These are phyloP conservation scores for Gastrodia elata DNA, from an alignment of 106 monocot species.

Conservation along the genomic window DNA sequence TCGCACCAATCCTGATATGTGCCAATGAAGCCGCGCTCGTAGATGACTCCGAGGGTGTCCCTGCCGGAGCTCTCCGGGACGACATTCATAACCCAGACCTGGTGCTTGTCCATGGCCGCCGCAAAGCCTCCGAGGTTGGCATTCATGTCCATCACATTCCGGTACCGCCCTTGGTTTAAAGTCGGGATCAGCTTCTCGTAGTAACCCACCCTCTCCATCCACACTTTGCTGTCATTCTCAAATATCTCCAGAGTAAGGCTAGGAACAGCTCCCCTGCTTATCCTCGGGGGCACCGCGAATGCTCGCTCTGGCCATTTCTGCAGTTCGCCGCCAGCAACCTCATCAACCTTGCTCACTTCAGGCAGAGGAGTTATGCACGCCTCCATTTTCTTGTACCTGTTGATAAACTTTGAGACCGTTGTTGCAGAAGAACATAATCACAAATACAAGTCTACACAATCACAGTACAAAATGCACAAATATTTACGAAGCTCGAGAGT, in stretches of 20 bases:
- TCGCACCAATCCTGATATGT: constrained; percentile 59
- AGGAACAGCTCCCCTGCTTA: constrained; percentile 17
- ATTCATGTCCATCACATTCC: constrained; percentile 62
- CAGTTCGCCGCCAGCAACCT: constrained; percentile 32
- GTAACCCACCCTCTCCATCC: constrained; percentile 21
- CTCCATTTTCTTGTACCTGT: constrained; percentile 50
- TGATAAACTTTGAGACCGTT: too few species aligned
- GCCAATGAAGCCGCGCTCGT: constrained; percentile 46
- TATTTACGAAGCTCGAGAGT: too few species aligned
- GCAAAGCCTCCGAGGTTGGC: constrained; percentile 42
- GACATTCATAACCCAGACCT: constrained; percentile 59
- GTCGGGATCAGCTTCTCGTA: constrained; percentile 30
- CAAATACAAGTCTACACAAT: too few species aligned
- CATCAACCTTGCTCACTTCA: constrained; percentile 15
- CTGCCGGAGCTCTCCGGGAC: constrained; percentile 12
- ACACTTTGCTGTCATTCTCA: constrained; percentile 29
- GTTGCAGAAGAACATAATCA: too few species aligned
- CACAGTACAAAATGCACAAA: too few species aligned
- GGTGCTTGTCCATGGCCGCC: constrained; percentile 27
- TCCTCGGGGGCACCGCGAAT: constrained; percentile 31
- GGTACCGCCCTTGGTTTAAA: constrained; percentile 21
- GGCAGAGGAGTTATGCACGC: constrained; percentile 42
- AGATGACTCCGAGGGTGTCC: constrained; percentile 34
- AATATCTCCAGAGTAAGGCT: constrained; percentile 23
- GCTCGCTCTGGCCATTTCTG: constrained; percentile 34